Evolutionary conservation across 164 flowering plant genomes (phyloP).

Genomic region (Magnolia officinalis): DNA sequence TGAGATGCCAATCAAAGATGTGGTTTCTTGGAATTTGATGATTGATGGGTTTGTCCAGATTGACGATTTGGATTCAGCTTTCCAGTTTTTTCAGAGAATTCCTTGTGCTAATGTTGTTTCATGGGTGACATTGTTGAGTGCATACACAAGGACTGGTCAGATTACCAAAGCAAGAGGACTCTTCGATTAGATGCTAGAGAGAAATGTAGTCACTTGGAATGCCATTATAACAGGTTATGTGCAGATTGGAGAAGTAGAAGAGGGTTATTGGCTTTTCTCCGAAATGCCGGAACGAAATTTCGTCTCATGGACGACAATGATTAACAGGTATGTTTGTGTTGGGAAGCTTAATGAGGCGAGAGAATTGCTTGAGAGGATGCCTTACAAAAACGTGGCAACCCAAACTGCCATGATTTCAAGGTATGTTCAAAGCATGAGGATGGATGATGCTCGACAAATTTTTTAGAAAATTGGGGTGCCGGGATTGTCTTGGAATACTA

Average conservation of each 20-base stretch:
- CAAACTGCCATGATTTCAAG: constrained; percentile 13
- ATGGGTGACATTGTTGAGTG: constrained; percentile 20
- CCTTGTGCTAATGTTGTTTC: constrained; percentile 15
- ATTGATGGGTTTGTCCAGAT: constrained; percentile 11
- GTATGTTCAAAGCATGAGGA: constrained; percentile 14
- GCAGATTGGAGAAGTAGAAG: not conserved
- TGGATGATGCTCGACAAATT: constrained; percentile 14
- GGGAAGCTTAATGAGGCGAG: constrained; percentile 15
- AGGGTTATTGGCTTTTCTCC: not conserved
- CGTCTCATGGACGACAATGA: constrained; percentile 11
- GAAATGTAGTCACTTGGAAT: too few species aligned
- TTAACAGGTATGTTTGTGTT: constrained; percentile 12
- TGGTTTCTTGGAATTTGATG: constrained; percentile 9
- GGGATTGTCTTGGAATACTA: constrained; percentile 16
- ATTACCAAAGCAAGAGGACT: constrained; percentile 2
- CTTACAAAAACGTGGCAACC: constrained; percentile 15
- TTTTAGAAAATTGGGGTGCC: constrained; percentile 4
- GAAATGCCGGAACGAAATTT: constrained; percentile 2
- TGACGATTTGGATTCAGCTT: constrained; percentile 13
- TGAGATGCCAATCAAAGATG: constrained; percentile 4
- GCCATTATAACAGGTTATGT: not conserved
- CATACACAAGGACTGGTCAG: constrained; percentile 12
- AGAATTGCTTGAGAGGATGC: constrained; percentile 12
- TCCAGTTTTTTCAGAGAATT: constrained; percentile 6
- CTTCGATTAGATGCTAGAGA: constrained; percentile 1